Conservation (phyloP, 768 basidiomycete genomes). For the Holtermannia corniformis region DNA sequence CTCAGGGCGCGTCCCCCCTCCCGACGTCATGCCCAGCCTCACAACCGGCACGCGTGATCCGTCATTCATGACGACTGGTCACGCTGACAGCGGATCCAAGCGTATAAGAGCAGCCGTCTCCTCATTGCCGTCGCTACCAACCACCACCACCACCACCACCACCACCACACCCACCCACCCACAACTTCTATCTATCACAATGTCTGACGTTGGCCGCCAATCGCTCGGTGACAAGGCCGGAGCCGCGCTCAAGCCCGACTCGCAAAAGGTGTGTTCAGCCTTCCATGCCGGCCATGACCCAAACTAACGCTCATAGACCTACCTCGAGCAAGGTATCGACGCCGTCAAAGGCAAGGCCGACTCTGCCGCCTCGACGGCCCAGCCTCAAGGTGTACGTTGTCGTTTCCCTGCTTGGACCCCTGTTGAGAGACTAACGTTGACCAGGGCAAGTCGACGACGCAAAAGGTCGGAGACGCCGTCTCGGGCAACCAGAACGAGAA, state of each 20-base stretch:
- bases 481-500: constrained; percentile 38
- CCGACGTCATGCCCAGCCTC: too few relatives aligned
- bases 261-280: constrained; percentile 13
- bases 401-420: too few relatives aligned
- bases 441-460: neutral
- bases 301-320: constrained; percentile 6
- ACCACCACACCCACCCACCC: constrained; percentile 5
- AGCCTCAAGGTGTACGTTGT: too few relatives aligned
- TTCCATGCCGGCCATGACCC: neutral
- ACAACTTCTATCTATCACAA: constrained; percentile 25
- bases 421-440: too few relatives aligned
- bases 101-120: too few relatives aligned
- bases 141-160: too few relatives aligned
- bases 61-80: too few relatives aligned
- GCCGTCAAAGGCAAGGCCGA: constrained; percentile 27
- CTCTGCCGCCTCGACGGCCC: constrained; percentile 31
- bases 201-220: constrained; percentile 41
- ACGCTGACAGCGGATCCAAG: too few relatives aligned
- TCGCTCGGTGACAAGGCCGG: constrained; percentile 39
- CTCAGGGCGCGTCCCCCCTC: too few relatives aligned
- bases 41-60: too few relatives aligned
- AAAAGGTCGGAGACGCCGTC: constrained; percentile 25
- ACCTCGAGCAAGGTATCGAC: constrained; percentile 36
- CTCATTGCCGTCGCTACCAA: too few relatives aligned
- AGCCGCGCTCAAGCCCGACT: constrained; percentile 38